Evolutionary conservation across 202 grass and related monocot genomes (phyloP), one percentile per base, ranked within the genome.

Genomic region (Miscanthus sacchariflorus): DNA sequence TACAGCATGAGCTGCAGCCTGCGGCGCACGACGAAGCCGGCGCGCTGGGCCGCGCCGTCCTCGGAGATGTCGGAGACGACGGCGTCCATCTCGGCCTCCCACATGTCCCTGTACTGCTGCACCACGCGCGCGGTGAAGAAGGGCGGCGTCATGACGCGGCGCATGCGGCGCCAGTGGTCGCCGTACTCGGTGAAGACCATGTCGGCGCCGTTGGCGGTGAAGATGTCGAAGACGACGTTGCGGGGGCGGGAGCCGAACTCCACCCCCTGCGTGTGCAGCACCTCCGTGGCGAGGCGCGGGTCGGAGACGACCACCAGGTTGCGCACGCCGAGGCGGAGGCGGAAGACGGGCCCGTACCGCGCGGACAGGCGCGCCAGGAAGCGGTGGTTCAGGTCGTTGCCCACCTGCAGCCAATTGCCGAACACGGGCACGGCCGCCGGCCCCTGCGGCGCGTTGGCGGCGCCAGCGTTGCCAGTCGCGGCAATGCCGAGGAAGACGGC

Each of bases 161-260:
- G 89, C 95, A 98, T 98, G 83, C 90, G 91, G 81, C 95, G 93
- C 93, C 93, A 98, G 90, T 98, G 95, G 70, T 98, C 91, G 67
- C 95, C 93, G 83, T 98, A 98, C 90, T 95, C 95, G 18, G 95
- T 98, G 90, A 98, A 98, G 6, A 95, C 95, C 95, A 98, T 95
- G 93, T 98, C 95, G 65, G 91, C 66, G 18, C 95, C 95, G 69
- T 86, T 81, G 18, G 63, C 63, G 63, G 63, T 66, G 63, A 66
- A 66, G 24, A 66, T 66, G 63, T 66, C 63, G 63, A 66, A 27
- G 63, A 66, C 63, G 63, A 66, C 63, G 63, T 66, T 66, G 63
- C 63, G 63, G 24, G 63, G 63, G 86, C 95, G 85, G n/a, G 95
- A 98, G 3, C 95, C 93, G 77, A 98, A 98, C 91, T 96, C 95